These are phyloP conservation scores for baker's yeast (Saccharomyces cerevisiae) DNA, from an alignment of 805 yeast genomes.

Conservation along the genomic window DNA sequence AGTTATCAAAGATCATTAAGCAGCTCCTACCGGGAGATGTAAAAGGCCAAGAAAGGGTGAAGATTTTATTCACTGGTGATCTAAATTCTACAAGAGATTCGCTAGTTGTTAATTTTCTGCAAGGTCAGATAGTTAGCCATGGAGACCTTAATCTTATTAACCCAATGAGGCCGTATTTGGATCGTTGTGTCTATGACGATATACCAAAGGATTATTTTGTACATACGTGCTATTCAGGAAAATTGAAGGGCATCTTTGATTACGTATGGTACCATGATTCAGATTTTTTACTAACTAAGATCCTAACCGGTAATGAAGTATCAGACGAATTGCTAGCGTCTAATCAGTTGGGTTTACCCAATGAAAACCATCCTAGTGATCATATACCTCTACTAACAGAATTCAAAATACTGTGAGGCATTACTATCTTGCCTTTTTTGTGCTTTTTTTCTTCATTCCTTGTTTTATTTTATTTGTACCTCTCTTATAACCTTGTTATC, in stretches of 20 bases:
- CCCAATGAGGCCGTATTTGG: conserved; percentile 28
- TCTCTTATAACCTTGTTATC: not conserved
- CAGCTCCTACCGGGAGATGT: conserved; percentile 17
- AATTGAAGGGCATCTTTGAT: conserved; percentile 46
- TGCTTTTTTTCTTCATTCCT: not conserved
- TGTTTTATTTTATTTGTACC: not conserved
- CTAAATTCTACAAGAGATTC: conserved; percentile 46
- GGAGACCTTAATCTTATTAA: conserved; percentile 23
- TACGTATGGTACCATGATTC: conserved; percentile 46
- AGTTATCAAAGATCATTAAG: conserved; percentile 23
- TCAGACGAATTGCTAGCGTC: conserved; percentile 17
- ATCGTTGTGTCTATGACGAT: conserved; percentile 28
- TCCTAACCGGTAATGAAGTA: conserved; percentile 41
- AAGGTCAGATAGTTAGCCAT: conserved; percentile 27
- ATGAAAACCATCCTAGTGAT: conserved; percentile 51
- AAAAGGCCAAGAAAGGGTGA: conserved; percentile 22
- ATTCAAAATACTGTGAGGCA: conserved; percentile 22
- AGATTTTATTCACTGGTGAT: conserved; percentile 47
- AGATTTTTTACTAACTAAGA: conserved; percentile 34
- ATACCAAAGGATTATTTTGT: conserved; percentile 27
- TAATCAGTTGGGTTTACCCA: conserved; percentile 42
- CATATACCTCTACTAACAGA: conserved; percentile 38
- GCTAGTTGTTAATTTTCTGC: conserved; percentile 39
- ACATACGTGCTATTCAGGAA: conserved; percentile 41
- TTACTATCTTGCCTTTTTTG: not conserved